Base-by-base conservation (phyloP, 2,329 filamentous ascomycete genomes). In the Lasiodiplodia sp. region DNA sequence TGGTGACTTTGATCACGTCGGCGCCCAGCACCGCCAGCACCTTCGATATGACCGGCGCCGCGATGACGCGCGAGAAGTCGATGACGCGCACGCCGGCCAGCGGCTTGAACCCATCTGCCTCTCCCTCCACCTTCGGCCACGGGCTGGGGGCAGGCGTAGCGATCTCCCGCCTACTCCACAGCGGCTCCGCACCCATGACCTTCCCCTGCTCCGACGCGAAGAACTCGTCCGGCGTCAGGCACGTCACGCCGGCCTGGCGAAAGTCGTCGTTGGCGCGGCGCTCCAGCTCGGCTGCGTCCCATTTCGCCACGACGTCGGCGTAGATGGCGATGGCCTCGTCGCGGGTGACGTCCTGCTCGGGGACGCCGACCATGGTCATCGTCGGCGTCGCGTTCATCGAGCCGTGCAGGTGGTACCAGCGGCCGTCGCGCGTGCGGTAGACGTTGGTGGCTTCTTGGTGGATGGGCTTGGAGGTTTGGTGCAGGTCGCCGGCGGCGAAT, bases 71-170 rank as follows among this genome's bases (percentile, higher is more conserved):
- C 8, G 80, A 81, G 4, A 86, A 72, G 67, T 88, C 86, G 10
- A 88, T 75, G 1, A 88, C 81, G 60, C 83, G 84, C 47, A 86
- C 74, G 0, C 84, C 84, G 1, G 81, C 82, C 0, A 86, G 80
- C 0, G 83, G 84, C 37, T 64, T 68, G 52, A 56, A 68, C 4
- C 14, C 65, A 3, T 47, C 31, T 7, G 10, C 16, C 23, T 8
- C 12, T 5, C 31, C 31, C 3, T 21, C 31, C 0, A 21, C 44
- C n/a, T 63, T 37, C 3, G 67, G 67, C 67, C 67, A 68, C 23
- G 34, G 16, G 51, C 38, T 52, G 4, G 28, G 16, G 14, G 18
- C 1, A 1, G 58, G 51, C n/a, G 58, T 52, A 12, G 18, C 4
- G 1, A 64, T 12, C 4, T 51, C 18, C 3, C 23, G 40, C 10